Conservation (phyloP, 2,329 filamentous ascomycete species). For the Aplosporella prunicola region DNA sequence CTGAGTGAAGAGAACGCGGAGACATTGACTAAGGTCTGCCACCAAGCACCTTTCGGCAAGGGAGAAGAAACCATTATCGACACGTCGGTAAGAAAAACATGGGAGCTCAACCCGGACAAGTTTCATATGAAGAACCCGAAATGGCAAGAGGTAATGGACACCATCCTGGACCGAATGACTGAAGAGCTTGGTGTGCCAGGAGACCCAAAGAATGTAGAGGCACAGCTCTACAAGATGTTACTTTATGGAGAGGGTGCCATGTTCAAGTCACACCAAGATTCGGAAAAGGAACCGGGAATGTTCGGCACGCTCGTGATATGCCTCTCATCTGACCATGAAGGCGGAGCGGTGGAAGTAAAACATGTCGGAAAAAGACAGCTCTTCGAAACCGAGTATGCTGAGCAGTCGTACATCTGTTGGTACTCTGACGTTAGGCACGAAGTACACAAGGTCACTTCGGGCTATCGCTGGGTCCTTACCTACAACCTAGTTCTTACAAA, state of each 20-base stretch:
- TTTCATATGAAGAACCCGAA: slow-evolving; percentile 17
- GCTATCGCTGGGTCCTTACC: slow-evolving; percentile 43
- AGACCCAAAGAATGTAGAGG: slow-evolving; percentile 13
- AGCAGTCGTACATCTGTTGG: slow-evolving; percentile 1
- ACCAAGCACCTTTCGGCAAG: slow-evolving; percentile 22
- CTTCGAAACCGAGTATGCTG: not conserved
- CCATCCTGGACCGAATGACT: slow-evolving; percentile 11
- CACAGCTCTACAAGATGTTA: slow-evolving; percentile 22
- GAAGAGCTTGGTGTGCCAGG: slow-evolving; percentile 12
- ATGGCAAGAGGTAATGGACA: slow-evolving; percentile 17
- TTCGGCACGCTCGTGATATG: slow-evolving; percentile 43
- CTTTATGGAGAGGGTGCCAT: slow-evolving; percentile 43
- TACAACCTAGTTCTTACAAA: slow-evolving; percentile 42
- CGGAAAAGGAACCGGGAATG: slow-evolving; percentile 40
- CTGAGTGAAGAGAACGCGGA: slow-evolving; percentile 10
- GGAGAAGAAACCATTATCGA: slow-evolving; percentile 23
- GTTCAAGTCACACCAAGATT: slow-evolving; percentile 41
- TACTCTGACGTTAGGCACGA: slow-evolving; percentile 45
- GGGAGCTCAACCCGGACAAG: slow-evolving; percentile 20
- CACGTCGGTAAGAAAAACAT: slow-evolving; percentile 21
- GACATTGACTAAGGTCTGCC: slow-evolving; percentile 12
- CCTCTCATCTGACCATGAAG: slow-evolving; percentile 40
- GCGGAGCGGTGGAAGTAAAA: slow-evolving; percentile 36
- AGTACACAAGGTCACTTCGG: slow-evolving; percentile 34
- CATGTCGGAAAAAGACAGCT: slow-evolving; percentile 26